Evolutionary conservation across 1,139 yeast genomes (phyloP).

Genomic region (Yamadazyma siamensis): DNA sequence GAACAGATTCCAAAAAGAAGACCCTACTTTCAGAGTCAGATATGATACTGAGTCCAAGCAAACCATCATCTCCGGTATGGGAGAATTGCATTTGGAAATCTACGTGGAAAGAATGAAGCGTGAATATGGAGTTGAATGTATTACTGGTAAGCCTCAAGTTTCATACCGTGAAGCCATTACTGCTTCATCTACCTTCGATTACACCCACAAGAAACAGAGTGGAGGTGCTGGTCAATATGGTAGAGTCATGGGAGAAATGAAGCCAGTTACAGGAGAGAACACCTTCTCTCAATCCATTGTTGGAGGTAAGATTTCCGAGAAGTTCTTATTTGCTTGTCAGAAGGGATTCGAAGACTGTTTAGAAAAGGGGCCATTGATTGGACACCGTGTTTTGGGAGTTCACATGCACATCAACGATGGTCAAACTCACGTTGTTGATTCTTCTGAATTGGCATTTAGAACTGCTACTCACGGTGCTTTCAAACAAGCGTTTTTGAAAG

Average conservation of each 20-base stretch:
- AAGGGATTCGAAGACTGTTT: slow-evolving; percentile 95
- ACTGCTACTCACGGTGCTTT: slow-evolving; percentile 92
- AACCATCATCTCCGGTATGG: slow-evolving; percentile 97
- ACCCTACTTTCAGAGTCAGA: slow-evolving; percentile 94
- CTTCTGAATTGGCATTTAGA: slow-evolving; percentile 92
- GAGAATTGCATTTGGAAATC: slow-evolving; percentile 93
- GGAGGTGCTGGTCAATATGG: slow-evolving; percentile 99
- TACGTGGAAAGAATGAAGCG: slow-evolving; percentile 97
- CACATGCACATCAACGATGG: slow-evolving; percentile 95
- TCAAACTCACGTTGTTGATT: slow-evolving; percentile 95
- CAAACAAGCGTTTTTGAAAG: slow-evolving; percentile 80
- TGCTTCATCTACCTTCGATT: slow-evolving; percentile 74
- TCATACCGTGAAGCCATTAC: slow-evolving; percentile 94
- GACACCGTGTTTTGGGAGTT: slow-evolving; percentile 90
- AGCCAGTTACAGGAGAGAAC: slow-evolving; percentile 65
- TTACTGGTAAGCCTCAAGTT: slow-evolving; percentile 96
- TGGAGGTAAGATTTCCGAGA: slow-evolving; percentile 97
- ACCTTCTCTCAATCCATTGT: slow-evolving; percentile 82
- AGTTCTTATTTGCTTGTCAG: slow-evolving; percentile 89
- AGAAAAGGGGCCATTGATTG: slow-evolving; percentile 95
- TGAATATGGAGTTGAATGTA: slow-evolving; percentile 94
- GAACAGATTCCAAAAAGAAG: slow-evolving; percentile 96
- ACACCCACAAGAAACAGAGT: slow-evolving; percentile 94
- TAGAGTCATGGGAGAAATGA: slow-evolving; percentile 86
- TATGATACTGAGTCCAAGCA: slow-evolving; percentile 92